Evolutionary conservation across 352 stramenopile genomes (phyloP), one percentile per base, ranked within the genome.

Genomic region (Pythium scleroteichum): DNA sequence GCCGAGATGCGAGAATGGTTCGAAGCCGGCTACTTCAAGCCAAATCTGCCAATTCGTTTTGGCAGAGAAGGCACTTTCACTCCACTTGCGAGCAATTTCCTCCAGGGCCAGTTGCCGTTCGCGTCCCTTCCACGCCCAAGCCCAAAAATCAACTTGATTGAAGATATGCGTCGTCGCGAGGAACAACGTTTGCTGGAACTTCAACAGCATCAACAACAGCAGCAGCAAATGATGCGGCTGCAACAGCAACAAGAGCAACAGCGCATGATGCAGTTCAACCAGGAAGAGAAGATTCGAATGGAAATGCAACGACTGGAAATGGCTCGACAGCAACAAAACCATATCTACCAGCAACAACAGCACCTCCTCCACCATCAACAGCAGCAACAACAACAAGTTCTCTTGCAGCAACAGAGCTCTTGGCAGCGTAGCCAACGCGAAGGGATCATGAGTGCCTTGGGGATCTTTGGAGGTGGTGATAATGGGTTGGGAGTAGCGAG

Each of bases 1-100:
- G 71, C 71, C 0, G 86, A 95, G 38, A 95, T 95, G 86, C 86
- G 86, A 6, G 86, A 95, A 56, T 95, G 86, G 86, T 95, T 94
- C 42, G 86, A 95, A 58, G 86, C 86, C 3, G 86, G 86, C 13
- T 95, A 95, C 72, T 95, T 95, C 22, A 95, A 95, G 57, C 86
- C 86, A 12, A 85, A 94, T 54, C 60, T 95, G n/a, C 86, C 86
- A 14, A 94, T 95, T 63, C 82, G 79, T 32, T 95, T 92, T 57
- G 82, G 85, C 2, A 73, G 62, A n/a, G 78, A 93, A 53, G 81
- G 82, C 1, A 66, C 64, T 8, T 95, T 95, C 62, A 80, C 77
- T n/a, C 71, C 84, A 17, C 63, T 95, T 12, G 85, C 82, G 8
- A 93, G 75, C 57, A 82, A 93, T 29, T 95, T 95, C 47, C 55